Base-by-base conservation (phyloP, 352 stramenopile species). In the Aphanomyces astaci region DNA sequence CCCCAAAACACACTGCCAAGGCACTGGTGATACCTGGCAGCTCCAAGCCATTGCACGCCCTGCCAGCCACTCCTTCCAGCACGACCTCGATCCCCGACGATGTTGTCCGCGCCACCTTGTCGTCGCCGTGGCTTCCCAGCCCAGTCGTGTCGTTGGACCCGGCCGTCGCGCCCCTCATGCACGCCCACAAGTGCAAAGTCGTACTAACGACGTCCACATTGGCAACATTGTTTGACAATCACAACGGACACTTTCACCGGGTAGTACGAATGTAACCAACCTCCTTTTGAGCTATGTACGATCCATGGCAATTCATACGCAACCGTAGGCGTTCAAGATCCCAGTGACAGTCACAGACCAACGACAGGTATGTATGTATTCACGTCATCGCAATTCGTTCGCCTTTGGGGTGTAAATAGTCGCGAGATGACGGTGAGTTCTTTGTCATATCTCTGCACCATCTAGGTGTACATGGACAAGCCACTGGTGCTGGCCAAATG, bases 141-240 rank as follows among this genome's bases (percentile, higher is more conserved):
- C 13, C 22, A 11, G 62, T 59, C 22, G 87, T 92, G 48, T 94
- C 86, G 0, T 72, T 76, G 0, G 86, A 94, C 55, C 19, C 68
- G 2, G 73, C 77, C 1, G 83, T 84, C 0, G 75, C 82, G 30
- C 53, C 76, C 13, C 73, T 94, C 25, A 89, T 93, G 80, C 73
- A 84, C 27, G 63, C 78, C 54, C 78, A 86, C 49, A 71, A 87
- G 17, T 94, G 86, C 32, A 79, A 92, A n/a, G 43, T 92, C 0
- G 82, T 80, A 1, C 76, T 94, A 25, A 82, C 84, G 0, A 84
- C 82, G 1, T 88, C 81, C 1, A 89, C 86, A 4, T 70, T 94
- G 24, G 39, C 83, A 31, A 68, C 75, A n/a, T 74, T 94, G 5
- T 92, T 94, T 72, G 82, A 92, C 43, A 77, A 73, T 45, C 72